Base-by-base conservation (phyloP, 2,329 filamentous ascomycete genomes). In the Neofusicoccum kwambonambiense region DNA sequence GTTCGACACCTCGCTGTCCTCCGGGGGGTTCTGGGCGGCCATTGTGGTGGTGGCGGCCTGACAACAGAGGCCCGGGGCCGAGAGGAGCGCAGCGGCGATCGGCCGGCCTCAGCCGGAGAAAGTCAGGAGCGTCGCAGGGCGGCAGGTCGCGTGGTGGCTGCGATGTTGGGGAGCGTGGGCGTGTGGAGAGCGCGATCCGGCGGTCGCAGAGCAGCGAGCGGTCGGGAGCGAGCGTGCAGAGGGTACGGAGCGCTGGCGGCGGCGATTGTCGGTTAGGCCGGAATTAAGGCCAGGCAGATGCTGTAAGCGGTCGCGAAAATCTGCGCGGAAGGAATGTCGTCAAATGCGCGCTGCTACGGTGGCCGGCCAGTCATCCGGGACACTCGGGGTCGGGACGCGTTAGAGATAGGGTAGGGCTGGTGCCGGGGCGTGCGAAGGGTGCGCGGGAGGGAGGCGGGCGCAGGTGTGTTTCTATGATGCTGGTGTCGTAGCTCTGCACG, bases 1-100 rank as follows among this genome's bases (percentile, higher is more conserved):
- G 68, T 84, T 85, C 49, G 85, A 85, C 66, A 84, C 79, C 70
- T 86, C 82, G 70, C 79, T 84, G 69, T 79, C 76, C 65, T 79
- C 78, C 58, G 69, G 69, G 57, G 69, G 65, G 42, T 68, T 70
- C 66, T 70, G 69, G 34, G 67, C 45, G 47, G 70, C 70, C 70
- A 79, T 77, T 60, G 68, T 69, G 69, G 68, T 68, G 27, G 66
- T 66, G 67, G 70, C 65, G 63, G 65, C 63, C 68, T 50, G 37
- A 50, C 44, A 50, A 44, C 56, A 60, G 45, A 64, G 37, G 64
- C 56, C 66, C 44, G 58, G 50, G 50, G 17, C 42, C 42, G 61
- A 41, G 69, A 69, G 70, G 68, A 67, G 54, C 45, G 52, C 44
- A 51, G 63, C 63, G 63, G 63, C 63, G 63, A 60, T 68, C 64